Evolutionary conservation across 352 stramenopile genomes (phyloP), one percentile per base, ranked within the genome.

Genomic region (Phytophthora cajani): DNA sequence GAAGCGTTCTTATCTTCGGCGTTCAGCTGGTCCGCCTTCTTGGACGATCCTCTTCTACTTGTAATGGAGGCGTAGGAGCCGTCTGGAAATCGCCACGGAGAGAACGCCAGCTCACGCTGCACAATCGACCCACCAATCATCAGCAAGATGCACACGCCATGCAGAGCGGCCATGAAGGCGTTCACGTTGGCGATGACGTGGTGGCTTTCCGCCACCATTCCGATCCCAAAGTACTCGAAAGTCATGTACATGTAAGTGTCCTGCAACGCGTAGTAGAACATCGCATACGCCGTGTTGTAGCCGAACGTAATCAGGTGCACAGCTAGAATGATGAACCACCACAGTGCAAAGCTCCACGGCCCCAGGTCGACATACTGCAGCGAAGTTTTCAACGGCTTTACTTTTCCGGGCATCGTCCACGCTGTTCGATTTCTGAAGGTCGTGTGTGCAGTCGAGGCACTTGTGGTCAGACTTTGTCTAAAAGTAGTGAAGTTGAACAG

Each of bases 101-200:
- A 30, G 53, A 72, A 64, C 3, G 49, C 49, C 21, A 69, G 27
- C 32, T 36, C 6, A 1, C 64, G 58, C 25, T 56, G 57, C 16
- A 64, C 9, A 5, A 67, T 8, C 3, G 46, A 57, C 0, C 58
- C 25, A 14, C 36, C 25, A 1, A 55, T 2, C 55, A 74, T 59
- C 0, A 64, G 14, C 3, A 78, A 23, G 17, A 71, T 54, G 42
- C 54, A 51, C 10, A 69, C 5, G 9, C 30, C 52, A 52, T 78
- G 71, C 51, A 74, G 23, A 14, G 21, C 60, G 23, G 55, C 71
- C 42, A 78, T 21, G 23, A 71, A 14, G 1, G 59, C 63, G 61
- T 78, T 63, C 27, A 51, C 61, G 4, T 32, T 32, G 3, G 65
- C 65, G 33, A 74, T 62, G 4, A 17, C 19, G 23, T 42, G 36